Percentiles rank a stretch among this genome's conserved stretches.
phyloP scores from a whole-genome alignment of 768 basidiomycete genomes.

The Podaxis pistillaris region DNA sequence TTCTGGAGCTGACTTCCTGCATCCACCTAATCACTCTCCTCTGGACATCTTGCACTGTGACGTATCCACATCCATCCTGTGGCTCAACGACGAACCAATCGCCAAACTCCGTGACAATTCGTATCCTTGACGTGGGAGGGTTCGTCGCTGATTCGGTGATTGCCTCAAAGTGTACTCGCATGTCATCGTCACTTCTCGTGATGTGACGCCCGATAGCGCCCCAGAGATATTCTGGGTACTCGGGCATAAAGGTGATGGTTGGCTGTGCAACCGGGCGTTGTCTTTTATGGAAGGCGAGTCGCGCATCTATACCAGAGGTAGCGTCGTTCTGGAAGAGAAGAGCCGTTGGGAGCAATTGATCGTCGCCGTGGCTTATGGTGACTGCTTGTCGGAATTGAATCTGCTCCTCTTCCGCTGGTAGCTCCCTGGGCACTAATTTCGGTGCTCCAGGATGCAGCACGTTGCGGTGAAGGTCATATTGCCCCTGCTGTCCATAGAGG shows the following conservation, averaged over 20 bases:
- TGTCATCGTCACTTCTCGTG: not conserved
- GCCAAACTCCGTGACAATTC: not conserved
- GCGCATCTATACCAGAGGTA: not conserved
- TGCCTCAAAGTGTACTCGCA: constrained; percentile 2
- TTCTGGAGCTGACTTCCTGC: not conserved
- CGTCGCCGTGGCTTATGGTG: not conserved
- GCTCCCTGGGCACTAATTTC: not conserved
- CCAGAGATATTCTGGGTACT: constrained; percentile 7
- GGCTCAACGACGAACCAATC: not conserved
- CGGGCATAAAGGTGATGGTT: constrained; percentile 6
- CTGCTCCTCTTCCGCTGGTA: not conserved
- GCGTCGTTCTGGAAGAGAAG: constrained; percentile 4
- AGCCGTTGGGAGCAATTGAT: not conserved
- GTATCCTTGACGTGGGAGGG: not conserved
- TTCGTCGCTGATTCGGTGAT: constrained; percentile 4
- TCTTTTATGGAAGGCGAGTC: constrained; percentile 1
- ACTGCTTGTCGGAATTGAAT: not conserved
- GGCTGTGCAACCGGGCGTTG: not conserved
- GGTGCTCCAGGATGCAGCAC: not conserved
- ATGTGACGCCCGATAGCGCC: not conserved
- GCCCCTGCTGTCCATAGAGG: not conserved
- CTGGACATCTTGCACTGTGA: constrained; percentile 4
- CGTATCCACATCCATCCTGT: not conserved
- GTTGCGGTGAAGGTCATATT: not conserved
- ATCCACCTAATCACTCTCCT: not conserved